These are phyloP conservation scores for Globisporangium echinulatum DNA, from an alignment of 352 stramenopile genomes.

Conservation along the genomic window DNA sequence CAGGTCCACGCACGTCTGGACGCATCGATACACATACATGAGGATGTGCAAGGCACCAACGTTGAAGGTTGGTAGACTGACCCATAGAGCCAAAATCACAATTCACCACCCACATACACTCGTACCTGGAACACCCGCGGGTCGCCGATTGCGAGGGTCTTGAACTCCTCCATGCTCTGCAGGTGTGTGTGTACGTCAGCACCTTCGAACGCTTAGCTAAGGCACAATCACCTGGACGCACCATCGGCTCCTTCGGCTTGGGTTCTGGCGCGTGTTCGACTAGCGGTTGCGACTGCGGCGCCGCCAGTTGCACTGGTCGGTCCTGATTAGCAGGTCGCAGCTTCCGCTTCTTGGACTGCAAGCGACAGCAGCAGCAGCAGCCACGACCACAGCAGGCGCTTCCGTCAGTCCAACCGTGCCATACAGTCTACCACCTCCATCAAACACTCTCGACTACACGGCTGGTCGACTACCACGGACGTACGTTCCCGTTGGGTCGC, in stretches of 20 bases:
- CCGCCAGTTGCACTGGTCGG: neutral
- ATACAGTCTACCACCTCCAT: too few relatives aligned
- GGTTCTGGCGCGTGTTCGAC: conserved; percentile 6
- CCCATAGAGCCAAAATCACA: too few relatives aligned
- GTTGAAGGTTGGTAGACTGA: too few relatives aligned
- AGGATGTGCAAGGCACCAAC: neutral
- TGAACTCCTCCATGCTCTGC: conserved; percentile 66
- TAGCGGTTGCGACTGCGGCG: neutral
- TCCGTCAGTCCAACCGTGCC: too few relatives aligned
- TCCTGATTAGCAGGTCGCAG: conserved; percentile 19
- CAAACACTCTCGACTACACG: neutral
- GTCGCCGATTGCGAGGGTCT: conserved; percentile 50
- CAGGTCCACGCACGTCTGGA: conserved; percentile 66
- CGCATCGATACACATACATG: neutral
- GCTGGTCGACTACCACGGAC: neutral
- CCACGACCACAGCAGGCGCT: neutral
- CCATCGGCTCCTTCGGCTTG: conserved; percentile 20
- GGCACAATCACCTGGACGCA: conserved; percentile 4
- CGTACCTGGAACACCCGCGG: conserved; percentile 53
- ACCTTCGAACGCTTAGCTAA: too few relatives aligned
- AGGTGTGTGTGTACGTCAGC: neutral
- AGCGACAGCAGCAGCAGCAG: neutral
- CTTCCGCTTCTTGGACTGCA: conserved; percentile 42
- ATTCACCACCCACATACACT: too few relatives aligned
- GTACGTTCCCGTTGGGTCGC: conserved; percentile 1